Conservation (phyloP, 441 rosid genomes). For the Adansonia madagascariensis region DNA sequence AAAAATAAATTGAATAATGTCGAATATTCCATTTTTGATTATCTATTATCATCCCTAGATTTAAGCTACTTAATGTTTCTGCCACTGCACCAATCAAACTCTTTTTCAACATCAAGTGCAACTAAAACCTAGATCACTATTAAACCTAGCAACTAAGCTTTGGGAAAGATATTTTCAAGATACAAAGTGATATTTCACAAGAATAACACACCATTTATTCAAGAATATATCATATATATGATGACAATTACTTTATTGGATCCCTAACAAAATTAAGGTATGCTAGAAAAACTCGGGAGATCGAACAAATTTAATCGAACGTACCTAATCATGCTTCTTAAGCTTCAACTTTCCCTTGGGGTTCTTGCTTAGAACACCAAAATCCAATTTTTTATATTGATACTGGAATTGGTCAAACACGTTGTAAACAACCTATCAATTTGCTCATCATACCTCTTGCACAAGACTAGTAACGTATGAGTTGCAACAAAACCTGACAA, state of each 20-base stretch:
- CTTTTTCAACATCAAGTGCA: neutral
- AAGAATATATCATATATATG: neutral
- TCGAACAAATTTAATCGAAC: neutral
- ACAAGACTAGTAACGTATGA: constrained; percentile 81
- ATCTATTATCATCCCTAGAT: neutral
- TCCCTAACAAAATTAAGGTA: neutral
- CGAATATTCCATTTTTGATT: too few relatives aligned
- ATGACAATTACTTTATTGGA: too few relatives aligned
- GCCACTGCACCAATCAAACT: neutral
- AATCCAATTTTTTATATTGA: constrained; percentile 62
- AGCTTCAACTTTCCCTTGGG: constrained; percentile 60
- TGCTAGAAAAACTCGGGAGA: neutral
- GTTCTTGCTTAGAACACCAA: constrained; percentile 61
- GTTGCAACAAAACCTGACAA: constrained; percentile 79
- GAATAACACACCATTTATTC: neutral
- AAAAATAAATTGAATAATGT: too few relatives aligned
- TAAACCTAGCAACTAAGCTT: neutral
- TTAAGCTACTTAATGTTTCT: neutral
- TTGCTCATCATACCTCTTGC: constrained; percentile 76
- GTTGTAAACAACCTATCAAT: constrained; percentile 62
- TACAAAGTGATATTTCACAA: neutral
- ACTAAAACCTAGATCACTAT: neutral
- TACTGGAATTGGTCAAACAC: constrained; percentile 62
- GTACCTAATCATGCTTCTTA: constrained; percentile 64
- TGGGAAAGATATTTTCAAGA: neutral